These are phyloP conservation scores for Geotrichum candidum DNA, from an alignment of 1,139 yeast species.

Conservation along the genomic window DNA sequence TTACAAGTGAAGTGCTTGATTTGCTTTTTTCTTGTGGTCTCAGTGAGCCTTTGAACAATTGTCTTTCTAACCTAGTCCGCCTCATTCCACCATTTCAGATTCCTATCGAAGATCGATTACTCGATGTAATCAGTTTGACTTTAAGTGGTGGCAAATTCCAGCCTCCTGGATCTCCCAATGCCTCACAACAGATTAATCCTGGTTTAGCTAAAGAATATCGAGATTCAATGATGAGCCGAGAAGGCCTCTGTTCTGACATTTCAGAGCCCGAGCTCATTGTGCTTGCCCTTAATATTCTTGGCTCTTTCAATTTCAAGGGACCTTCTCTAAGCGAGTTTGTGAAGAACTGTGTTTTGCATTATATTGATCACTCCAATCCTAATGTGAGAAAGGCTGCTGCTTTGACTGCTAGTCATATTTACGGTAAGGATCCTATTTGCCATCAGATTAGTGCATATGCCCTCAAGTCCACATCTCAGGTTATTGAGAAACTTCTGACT, in stretches of 20 bases:
- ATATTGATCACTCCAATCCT: constrained; percentile 73
- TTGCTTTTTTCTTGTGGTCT: constrained; percentile 78
- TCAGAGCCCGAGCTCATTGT: constrained; percentile 50
- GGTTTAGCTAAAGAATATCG: constrained; percentile 71
- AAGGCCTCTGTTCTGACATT: constrained; percentile 39
- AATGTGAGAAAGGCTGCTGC: constrained; percentile 83
- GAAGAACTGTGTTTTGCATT: constrained; percentile 70
- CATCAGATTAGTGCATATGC: constrained; percentile 82
- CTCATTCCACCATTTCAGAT: constrained; percentile 77
- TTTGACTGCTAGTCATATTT: constrained; percentile 73
- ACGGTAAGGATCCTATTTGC: constrained; percentile 75
- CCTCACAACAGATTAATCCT: constrained; percentile 50
- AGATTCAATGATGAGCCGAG: constrained; percentile 63
- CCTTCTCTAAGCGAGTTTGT: constrained; percentile 83
- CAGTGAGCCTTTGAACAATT: constrained; percentile 71
- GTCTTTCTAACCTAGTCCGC: constrained; percentile 58
- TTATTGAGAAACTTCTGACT: constrained; percentile 70
- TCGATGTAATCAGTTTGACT: constrained; percentile 70
- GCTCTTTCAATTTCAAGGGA: constrained; percentile 66
- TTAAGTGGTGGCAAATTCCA: constrained; percentile 75
- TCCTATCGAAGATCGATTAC: constrained; percentile 61
- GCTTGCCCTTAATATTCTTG: constrained; percentile 67
- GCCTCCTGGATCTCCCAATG: constrained; percentile 79
- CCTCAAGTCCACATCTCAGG: constrained; percentile 76
- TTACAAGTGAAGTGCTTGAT: constrained; percentile 75